Evolutionary conservation across 1,139 yeast genomes (phyloP).

Genomic region (Wickerhamomyces sp.): DNA sequence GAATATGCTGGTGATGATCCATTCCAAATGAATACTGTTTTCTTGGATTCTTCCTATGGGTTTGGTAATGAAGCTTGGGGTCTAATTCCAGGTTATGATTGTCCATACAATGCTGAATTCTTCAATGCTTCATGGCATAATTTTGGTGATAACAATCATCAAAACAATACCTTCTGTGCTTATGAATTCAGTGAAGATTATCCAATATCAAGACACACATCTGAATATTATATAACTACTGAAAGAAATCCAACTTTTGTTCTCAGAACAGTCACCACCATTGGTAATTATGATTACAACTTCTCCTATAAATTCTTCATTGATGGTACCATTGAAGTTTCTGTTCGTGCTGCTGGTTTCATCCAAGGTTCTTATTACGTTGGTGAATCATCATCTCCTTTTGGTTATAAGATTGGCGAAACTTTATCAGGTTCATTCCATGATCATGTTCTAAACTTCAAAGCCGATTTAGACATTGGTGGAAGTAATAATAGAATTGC

Average conservation of each 20-base stretch:
- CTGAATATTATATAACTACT: slow-evolving; percentile 15
- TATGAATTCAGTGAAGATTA: slow-evolving; percentile 22
- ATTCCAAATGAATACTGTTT: slow-evolving; percentile 22
- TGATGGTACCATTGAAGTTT: slow-evolving; percentile 24
- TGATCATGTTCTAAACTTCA: slow-evolving; percentile 23
- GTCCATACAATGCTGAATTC: slow-evolving; percentile 24
- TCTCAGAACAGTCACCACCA: slow-evolving; percentile 22
- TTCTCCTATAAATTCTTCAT: slow-evolving; percentile 22
- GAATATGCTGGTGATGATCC: slow-evolving; percentile 27
- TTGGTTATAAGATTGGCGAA: slow-evolving; percentile 20
- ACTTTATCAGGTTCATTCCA: slow-evolving; percentile 25
- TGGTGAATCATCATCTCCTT: slow-evolving; percentile 15
- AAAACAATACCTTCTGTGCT: slow-evolving; percentile 24
- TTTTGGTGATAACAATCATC: slow-evolving; percentile 17
- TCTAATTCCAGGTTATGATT: slow-evolving; percentile 24
- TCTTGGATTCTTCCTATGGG: slow-evolving; percentile 22
- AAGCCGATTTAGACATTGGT: slow-evolving; percentile 24
- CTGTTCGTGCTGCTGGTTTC: slow-evolving; percentile 25
- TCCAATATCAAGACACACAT: slow-evolving; percentile 22
- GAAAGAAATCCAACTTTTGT: slow-evolving; percentile 21
- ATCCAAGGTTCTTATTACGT: slow-evolving; percentile 24
- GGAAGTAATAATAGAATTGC: slow-evolving; percentile 19
- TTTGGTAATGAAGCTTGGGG: slow-evolving; percentile 25
- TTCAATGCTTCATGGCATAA: slow-evolving; percentile 23
- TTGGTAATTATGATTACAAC: slow-evolving; percentile 26